Evolutionary conservation across 2,329 filamentous ascomycete genomes (phyloP).

Genomic region (Zymoseptoria passerinii): DNA sequence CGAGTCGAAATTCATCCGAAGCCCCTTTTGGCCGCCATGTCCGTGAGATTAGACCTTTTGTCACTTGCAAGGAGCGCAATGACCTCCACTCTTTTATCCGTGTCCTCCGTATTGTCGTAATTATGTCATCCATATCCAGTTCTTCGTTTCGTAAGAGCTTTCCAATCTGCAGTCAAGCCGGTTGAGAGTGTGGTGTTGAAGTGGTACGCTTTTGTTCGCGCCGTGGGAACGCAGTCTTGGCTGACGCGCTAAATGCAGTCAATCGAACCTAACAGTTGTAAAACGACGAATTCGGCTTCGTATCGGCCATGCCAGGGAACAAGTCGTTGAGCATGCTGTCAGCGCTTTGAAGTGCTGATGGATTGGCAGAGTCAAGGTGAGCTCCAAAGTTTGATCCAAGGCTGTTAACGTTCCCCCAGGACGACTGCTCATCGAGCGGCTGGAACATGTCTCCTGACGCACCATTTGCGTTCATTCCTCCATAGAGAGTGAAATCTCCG

Average conservation of each 20-base stretch:
- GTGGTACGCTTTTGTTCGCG: neutral
- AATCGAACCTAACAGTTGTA: neutral
- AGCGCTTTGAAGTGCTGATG: slow-evolving; percentile 13
- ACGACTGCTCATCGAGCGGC: slow-evolving; percentile 16
- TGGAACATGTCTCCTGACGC: slow-evolving; percentile 25
- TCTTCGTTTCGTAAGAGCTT: neutral
- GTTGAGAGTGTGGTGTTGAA: neutral
- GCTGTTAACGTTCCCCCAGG: slow-evolving; percentile 31
- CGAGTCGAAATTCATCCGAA: neutral
- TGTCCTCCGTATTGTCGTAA: neutral
- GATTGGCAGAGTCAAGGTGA: slow-evolving; percentile 6
- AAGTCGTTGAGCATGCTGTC: slow-evolving; percentile 16
- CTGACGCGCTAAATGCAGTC: neutral
- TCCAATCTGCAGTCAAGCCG: neutral
- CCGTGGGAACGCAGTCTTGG: neutral
- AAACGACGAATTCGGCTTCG: neutral
- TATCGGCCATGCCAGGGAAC: slow-evolving; percentile 13
- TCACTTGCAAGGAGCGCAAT: neutral
- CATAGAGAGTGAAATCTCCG: slow-evolving; percentile 56
- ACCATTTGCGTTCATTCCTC: slow-evolving; percentile 17
- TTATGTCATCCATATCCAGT: neutral
- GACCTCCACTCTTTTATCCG: neutral
- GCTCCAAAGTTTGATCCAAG: slow-evolving; percentile 16
- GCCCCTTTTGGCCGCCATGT: neutral
- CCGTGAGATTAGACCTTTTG: neutral